Percentiles rank a stretch among this genome's conserved stretches.
Conservation (phyloP, 768 basidiomycete genomes). For the Hygrophoropsis aurantiaca region DNA sequence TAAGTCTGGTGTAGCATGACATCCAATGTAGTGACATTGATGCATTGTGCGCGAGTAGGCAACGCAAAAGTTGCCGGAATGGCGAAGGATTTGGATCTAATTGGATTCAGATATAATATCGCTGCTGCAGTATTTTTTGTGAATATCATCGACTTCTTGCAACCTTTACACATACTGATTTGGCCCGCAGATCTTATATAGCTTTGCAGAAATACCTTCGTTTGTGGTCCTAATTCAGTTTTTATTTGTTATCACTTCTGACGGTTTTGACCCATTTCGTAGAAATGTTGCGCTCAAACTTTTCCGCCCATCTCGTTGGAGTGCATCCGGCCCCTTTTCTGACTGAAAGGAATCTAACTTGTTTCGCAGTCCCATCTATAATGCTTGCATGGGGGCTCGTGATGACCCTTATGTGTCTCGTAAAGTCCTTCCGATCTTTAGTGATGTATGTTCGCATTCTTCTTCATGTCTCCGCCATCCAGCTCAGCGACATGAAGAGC, state of each 20-base stretch:
- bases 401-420: constrained; percentile 39
- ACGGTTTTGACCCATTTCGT: constrained; percentile 3
- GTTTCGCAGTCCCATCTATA: constrained; percentile 34
- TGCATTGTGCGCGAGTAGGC: no score
- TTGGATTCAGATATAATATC: constrained; percentile 34
- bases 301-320: constrained; percentile 35
- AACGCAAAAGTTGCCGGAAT: constrained; percentile 47
- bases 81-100: constrained; percentile 35
- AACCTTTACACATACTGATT: neutral
- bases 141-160: constrained; percentile 1
- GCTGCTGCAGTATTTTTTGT: constrained; percentile 41
- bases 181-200: constrained; percentile 34
- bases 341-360: constrained; percentile 10
- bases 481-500: no score
- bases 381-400: constrained; percentile 41
- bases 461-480: neutral
- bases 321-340: constrained; percentile 16
- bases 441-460: constrained; percentile 32
- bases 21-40: no score
- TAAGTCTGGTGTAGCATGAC: constrained; percentile 15
- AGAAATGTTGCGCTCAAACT: constrained; percentile 40
- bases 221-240: constrained; percentile 18
- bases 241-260: neutral
- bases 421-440: constrained; percentile 30
- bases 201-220: constrained; percentile 39